These are phyloP conservation scores for Vigna unguiculata DNA, from an alignment of 306 rosid species.

Conservation along the genomic window DNA sequence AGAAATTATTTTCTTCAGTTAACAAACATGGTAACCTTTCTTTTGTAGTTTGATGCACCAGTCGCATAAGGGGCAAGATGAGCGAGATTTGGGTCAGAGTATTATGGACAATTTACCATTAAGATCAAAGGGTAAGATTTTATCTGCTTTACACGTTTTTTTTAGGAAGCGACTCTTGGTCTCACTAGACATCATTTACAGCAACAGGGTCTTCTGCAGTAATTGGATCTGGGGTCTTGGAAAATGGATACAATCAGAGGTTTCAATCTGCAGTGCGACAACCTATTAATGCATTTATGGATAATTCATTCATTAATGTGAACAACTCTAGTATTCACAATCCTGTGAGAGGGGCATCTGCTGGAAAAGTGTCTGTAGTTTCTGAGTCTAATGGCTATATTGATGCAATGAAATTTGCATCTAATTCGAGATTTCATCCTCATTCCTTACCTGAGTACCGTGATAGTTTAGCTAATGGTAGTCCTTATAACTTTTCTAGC, in stretches of 20 bases:
- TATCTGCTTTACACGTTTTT: slow-evolving; percentile 27
- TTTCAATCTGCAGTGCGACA: slow-evolving; percentile 57
- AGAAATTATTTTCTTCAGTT: slow-evolving; percentile 27
- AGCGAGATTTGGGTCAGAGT: slow-evolving; percentile 54
- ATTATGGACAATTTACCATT: slow-evolving; percentile 54
- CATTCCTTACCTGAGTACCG: slow-evolving; percentile 72
- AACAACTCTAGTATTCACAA: slow-evolving; percentile 63
- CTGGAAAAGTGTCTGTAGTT: slow-evolving; percentile 50
- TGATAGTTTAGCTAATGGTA: slow-evolving; percentile 60
- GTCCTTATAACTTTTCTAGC: slow-evolving; percentile 54
- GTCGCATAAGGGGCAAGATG: slow-evolving; percentile 62
- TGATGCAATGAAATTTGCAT: slow-evolving; percentile 59
- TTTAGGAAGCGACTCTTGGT: slow-evolving; percentile 33
- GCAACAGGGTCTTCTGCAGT: slow-evolving; percentile 55
- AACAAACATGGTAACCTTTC: slow-evolving; percentile 35
- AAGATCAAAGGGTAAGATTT: slow-evolving; percentile 53
- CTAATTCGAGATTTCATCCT: slow-evolving; percentile 63
- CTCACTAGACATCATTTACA: slow-evolving; percentile 40
- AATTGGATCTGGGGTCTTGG: slow-evolving; percentile 52
- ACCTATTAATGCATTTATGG: slow-evolving; percentile 53
- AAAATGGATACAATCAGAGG: slow-evolving; percentile 57
- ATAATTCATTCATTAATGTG: slow-evolving; percentile 54
- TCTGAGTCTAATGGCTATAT: slow-evolving; percentile 52
- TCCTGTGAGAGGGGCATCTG: slow-evolving; percentile 51
- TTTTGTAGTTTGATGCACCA: slow-evolving; percentile 63